A percentile compares a stretch with the other conserved stretches of the same genome.
These are phyloP conservation scores for Claviceps quebecensis DNA, from an alignment of 2,329 filamentous ascomycete species.

Conservation along the genomic window DNA sequence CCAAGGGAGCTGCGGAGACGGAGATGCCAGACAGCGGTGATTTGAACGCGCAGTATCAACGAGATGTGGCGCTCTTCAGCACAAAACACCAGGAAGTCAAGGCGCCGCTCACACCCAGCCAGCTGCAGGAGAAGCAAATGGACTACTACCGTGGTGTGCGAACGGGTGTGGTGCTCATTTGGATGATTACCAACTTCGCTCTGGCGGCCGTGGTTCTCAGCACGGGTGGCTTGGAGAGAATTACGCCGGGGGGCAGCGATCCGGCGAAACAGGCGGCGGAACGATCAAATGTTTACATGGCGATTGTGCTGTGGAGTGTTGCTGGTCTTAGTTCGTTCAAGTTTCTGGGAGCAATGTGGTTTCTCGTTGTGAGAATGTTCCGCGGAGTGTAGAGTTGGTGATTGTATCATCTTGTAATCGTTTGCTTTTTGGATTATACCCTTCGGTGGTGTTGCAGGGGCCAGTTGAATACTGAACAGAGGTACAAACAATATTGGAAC, in stretches of 20 bases:
- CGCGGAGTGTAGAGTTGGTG: slow-evolving; percentile 42
- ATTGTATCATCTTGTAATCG: neutral
- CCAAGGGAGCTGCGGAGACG: slow-evolving; percentile 81
- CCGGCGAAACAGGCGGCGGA: slow-evolving; percentile 30
- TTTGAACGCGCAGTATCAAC: slow-evolving; percentile 87
- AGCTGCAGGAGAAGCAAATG: slow-evolving; percentile 70
- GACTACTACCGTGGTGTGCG: slow-evolving; percentile 98
- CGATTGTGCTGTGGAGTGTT: slow-evolving; percentile 77
- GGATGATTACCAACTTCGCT: slow-evolving; percentile 94
- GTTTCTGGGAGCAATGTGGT: slow-evolving; percentile 81
- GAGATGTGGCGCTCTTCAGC: slow-evolving; percentile 61
- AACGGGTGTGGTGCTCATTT: slow-evolving; percentile 78
- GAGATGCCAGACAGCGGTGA: slow-evolving; percentile 92
- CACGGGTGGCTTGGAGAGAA: slow-evolving; percentile 64
- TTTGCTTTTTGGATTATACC: slow-evolving; percentile 9
- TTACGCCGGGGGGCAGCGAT: slow-evolving; percentile 30
- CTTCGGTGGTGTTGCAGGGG: slow-evolving; percentile 1
- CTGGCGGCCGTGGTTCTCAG: slow-evolving; percentile 77
- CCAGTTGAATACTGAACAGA: neutral
- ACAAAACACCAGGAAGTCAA: slow-evolving; percentile 62
- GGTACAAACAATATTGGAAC: too few species aligned
- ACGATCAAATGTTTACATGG: slow-evolving; percentile 70
- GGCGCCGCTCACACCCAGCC: slow-evolving; percentile 38
- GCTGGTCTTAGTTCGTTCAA: slow-evolving; percentile 73
- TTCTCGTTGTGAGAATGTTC: slow-evolving; percentile 79